Evolutionary conservation across 108 stramenopile species (phyloP), one percentile per base, ranked within the genome.

Genomic region (Craspedostauros australis): DNA sequence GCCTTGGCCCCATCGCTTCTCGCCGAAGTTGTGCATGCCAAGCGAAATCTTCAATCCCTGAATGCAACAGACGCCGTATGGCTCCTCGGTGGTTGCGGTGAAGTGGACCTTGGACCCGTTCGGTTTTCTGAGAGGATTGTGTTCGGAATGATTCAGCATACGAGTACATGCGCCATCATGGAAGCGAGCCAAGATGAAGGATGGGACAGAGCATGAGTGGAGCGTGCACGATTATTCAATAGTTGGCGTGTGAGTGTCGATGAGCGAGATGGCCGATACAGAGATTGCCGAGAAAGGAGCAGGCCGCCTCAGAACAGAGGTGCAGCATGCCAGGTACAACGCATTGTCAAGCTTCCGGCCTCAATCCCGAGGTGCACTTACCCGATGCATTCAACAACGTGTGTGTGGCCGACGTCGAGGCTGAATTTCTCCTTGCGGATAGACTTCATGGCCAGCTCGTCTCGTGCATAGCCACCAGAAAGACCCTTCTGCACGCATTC

Each of bases 21-120:
- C 66, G 5, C 66, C 66, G 47, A 68, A 68, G 53, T 68, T 68
- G 32, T 68, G 66, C 66, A 68, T 68, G 14, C 31, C 50, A 47
- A 70, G 45, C 5, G 70, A 65, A 15, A 58, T 41, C 26, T 71
- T 65, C 7, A 60, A 39, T 9, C 70, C 62, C 23, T 51, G 42
- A 14, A 64, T 49, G 53, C 70, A 71, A 27, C 63, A 71, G 11
- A 71, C 0, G 2, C 70, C 70, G 36, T 71, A 71, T 0, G 70
- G 70, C 30, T 71, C 70, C 24, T 27, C 28, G 0, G 70, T 52
- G 1, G 70, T 71, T 0, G 27, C 50, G 24, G 57, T 39, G n/a
- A 64, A 45, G 36, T 65, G 64, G 16, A 51, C 40, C 3, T 48
- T 60, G 9, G 70, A 71, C 5, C 31, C 70, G 40, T 53, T 30